Evolutionary conservation across 495 filamentous ascomycete genomes (phyloP), one percentile per base, ranked within the genome.

Genomic region (Bacidia rubella): DNA sequence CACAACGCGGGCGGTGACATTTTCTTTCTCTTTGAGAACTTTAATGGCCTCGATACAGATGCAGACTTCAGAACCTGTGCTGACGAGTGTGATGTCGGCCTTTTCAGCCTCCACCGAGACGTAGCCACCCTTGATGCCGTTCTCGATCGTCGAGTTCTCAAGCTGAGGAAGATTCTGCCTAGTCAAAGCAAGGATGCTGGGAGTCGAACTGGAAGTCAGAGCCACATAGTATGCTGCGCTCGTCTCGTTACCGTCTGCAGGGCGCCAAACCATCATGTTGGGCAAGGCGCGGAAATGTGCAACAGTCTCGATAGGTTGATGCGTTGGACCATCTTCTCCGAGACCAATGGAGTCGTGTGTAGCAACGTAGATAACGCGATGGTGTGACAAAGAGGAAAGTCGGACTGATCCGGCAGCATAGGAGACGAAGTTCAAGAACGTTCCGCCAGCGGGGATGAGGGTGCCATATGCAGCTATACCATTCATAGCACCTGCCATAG

Each of bases 241-340:
- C 62, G 83, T 90, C 84, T 99, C 92, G 74, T 99, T 99, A 60
- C 92, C 92, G 65, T 99, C 92, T 54, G 92, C 92, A 54, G 92
- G 92, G 65, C 92, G 92, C 92, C 92, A 99, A 62, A 97, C 93
- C 92, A 97, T 96, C 79, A 84, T 87, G 84, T 99, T 99, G 60
- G 92, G 92, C 59, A 97, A 79, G 52, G 93, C 93, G 69, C 92
- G 92, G 87, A 97, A 97, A 72, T 99, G 92, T 56, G 92, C 85
- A 46, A 99, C 82, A n/a, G 88, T 95, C 80, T 99, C 92, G 63
- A 99, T 94, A 65, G 92, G 92, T 77, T 99, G 92, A 75, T 99
- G 92, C 49, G 92, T 99, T 53, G 92, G 92, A 52, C 92, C 92
- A 65, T 99, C 92, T 74, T 99, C 93, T 70, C 92, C 92, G 56